Percentiles rank a stretch among this genome's conserved stretches.
Evolutionary conservation across 2,329 filamentous ascomycete species (phyloP).

Genomic region (Penicillium verrucosum): DNA sequence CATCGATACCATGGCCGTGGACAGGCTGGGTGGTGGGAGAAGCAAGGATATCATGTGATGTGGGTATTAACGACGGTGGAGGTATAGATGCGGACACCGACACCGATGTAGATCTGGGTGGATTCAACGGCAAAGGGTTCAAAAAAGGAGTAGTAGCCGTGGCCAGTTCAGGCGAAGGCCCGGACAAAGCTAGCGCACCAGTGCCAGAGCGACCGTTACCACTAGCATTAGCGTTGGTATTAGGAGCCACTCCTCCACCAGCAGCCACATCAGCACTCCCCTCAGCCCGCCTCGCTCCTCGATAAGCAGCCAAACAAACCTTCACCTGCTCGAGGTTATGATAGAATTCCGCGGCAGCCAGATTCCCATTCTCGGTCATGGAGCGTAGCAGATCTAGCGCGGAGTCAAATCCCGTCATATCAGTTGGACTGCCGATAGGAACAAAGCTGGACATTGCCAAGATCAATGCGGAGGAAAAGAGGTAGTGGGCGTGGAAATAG

Average conservation of each 20-base stretch:
- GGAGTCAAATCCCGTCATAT: conserved; percentile 33
- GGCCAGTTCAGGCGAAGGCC: background rate
- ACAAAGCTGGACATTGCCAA: conserved; percentile 39
- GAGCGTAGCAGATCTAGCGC: conserved; percentile 32
- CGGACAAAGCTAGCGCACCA: background rate
- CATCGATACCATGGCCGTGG: background rate
- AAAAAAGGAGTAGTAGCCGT: background rate
- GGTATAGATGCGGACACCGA: conserved; percentile 2
- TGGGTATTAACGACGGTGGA: background rate
- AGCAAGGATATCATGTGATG: conserved; percentile 8
- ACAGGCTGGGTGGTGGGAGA: background rate
- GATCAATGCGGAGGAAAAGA: conserved; percentile 40
- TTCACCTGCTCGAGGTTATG: conserved; percentile 35
- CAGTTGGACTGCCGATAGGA: conserved; percentile 30
- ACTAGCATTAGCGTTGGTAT: background rate
- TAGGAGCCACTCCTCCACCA: background rate
- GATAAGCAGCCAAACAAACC: conserved; percentile 27
- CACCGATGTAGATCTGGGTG: background rate
- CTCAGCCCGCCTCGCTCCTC: background rate
- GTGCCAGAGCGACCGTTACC: background rate
- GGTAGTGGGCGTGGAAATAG: conserved; percentile 42
- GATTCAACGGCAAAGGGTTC: background rate
- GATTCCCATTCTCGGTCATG: conserved; percentile 38
- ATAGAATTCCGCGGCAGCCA: conserved; percentile 36
- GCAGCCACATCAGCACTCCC: background rate